phyloP scores from a whole-genome alignment of 2,329 filamentous ascomycete genomes.

The Exophiala xenobiotica region DNA sequence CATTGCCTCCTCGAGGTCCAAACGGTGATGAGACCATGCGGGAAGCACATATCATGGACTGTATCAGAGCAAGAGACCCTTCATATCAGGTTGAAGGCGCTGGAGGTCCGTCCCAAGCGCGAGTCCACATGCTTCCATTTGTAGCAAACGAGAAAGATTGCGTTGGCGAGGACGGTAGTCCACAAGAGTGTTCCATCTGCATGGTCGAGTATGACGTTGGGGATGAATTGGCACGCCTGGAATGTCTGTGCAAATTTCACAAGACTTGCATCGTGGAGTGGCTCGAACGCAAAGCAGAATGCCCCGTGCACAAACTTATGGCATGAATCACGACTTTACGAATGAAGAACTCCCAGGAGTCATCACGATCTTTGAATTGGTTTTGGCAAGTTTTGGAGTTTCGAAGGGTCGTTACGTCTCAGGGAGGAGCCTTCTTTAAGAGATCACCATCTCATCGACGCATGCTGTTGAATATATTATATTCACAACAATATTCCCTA shows the following conservation, averaged over 20 bases:
- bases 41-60: constrained; percentile 47
- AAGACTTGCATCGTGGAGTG: constrained; percentile 60
- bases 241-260: constrained; percentile 66
- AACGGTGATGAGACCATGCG: constrained; percentile 42
- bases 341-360: constrained; percentile 1
- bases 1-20: constrained; percentile 40
- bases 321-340: constrained; percentile 15
- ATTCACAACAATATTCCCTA: too few species aligned
- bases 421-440: not conserved
- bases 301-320: constrained; percentile 58
- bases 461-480: too few species aligned
- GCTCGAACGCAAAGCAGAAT: constrained; percentile 59
- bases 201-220: constrained; percentile 64
- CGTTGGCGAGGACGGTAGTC: constrained; percentile 51
- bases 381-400: not conserved
- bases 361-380: not conserved
- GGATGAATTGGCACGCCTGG: constrained; percentile 58
- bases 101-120: constrained; percentile 29
- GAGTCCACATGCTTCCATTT: constrained; percentile 48
- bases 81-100: constrained; percentile 19
- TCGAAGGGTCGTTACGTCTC: not conserved
- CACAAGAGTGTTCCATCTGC: constrained; percentile 63
- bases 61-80: constrained; percentile 34
- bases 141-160: constrained; percentile 65
- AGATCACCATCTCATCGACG: not conserved